Evolutionary conservation across 2,329 filamentous ascomycete species (phyloP).

Genomic region (Myriosclerotinia scirpicola): DNA sequence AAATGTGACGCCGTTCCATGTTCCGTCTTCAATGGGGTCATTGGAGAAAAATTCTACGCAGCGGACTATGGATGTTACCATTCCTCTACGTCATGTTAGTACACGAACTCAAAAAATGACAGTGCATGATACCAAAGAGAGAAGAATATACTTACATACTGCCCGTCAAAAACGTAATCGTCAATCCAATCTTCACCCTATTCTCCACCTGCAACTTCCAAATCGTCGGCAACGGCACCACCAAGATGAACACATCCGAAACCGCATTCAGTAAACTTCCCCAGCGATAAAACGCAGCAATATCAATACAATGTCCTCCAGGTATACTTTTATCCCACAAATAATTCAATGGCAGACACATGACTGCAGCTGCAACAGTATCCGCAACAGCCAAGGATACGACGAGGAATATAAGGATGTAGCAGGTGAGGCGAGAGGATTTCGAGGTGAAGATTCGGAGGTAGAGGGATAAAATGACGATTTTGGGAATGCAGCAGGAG

Average conservation of each 20-base stretch:
- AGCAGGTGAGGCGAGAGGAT: neutral
- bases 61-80: slow-evolving; percentile 15
- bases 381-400: neutral
- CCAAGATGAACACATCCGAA: neutral
- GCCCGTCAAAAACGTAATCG: slow-evolving; percentile 7
- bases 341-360: slow-evolving; percentile 2
- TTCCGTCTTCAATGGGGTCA: neutral
- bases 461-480: slow-evolving; percentile 8
- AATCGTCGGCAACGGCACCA: neutral
- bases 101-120: neutral
- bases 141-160: neutral
- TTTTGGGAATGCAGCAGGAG: neutral
- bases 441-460: neutral
- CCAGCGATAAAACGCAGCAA: neutral
- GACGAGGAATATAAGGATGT: neutral
- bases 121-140: neutral
- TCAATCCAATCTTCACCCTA: neutral
- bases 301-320: slow-evolving; percentile 8
- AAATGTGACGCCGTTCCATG: slow-evolving; percentile 2
- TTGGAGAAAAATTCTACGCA: slow-evolving; percentile 11
- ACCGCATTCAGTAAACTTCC: neutral
- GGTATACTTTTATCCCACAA: neutral
- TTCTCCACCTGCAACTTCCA: neutral
- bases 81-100: neutral
- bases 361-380: neutral